phyloP scores from a whole-genome alignment of 305 asterid genomes.

The Solanum chacoense region DNA sequence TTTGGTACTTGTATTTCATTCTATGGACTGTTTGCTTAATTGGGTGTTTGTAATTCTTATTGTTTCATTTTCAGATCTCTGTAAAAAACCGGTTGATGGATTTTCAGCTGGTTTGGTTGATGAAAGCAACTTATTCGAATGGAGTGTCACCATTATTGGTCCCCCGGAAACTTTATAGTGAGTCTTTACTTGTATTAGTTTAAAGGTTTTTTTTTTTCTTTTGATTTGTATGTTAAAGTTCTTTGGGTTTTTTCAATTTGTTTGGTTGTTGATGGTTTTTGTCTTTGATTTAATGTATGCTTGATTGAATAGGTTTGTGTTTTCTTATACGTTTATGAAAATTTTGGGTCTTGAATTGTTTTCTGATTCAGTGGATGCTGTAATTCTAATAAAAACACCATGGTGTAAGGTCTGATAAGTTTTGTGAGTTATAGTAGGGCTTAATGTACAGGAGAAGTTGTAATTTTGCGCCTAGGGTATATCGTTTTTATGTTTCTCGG shows the following conservation, averaged over 20 bases:
- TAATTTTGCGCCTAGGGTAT: background rate
- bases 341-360: background rate
- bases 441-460: background rate
- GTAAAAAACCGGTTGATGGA: constrained; percentile 94
- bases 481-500: background rate
- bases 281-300: background rate
- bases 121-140: constrained; percentile 81
- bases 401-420: background rate
- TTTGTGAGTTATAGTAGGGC: background rate
- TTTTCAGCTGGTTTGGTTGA: constrained; percentile 96
- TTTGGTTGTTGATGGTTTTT: background rate
- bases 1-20: background rate
- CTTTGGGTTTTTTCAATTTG: background rate
- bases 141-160: constrained; percentile 95
- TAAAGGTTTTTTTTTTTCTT: background rate
- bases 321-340: background rate
- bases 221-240: background rate
- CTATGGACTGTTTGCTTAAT: background rate
- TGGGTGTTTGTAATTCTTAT: background rate
- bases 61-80: constrained; percentile 55
- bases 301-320: background rate
- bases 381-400: background rate
- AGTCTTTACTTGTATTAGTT: constrained; percentile 16
- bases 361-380: background rate
- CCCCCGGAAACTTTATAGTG: constrained; percentile 96